Conservation (phyloP, 208 protist species). For the Wallacemonas rigidus region DNA sequence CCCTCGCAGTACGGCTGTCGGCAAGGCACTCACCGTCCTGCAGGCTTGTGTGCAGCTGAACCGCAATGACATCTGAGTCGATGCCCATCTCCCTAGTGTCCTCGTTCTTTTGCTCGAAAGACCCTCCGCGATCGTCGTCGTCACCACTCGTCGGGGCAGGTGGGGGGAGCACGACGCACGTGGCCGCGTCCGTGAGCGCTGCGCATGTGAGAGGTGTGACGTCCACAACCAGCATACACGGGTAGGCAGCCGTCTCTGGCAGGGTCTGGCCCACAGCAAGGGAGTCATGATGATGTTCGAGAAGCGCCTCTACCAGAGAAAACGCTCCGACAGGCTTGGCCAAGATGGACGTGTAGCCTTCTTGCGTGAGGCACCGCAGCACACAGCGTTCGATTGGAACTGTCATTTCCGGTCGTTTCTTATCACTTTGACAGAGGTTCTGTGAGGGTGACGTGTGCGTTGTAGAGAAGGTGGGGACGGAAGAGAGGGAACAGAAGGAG, state of each 20-base stretch:
- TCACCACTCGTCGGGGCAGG: background rate
- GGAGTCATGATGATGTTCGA: conserved; percentile 14
- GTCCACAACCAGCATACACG: conserved; percentile 55
- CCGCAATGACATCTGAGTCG: conserved; percentile 23
- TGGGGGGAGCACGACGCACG: conserved; percentile 70
- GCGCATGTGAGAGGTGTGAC: conserved; percentile 56
- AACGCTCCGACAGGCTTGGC: conserved; percentile 34
- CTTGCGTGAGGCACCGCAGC: conserved; percentile 42
- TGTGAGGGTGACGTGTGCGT: too few relatives aligned
- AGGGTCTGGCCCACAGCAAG: conserved; percentile 49
- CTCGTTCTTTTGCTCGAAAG: too few relatives aligned
- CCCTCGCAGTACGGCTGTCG: conserved; percentile 16
- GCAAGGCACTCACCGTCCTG: conserved; percentile 32
- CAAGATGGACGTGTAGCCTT: conserved; percentile 53
- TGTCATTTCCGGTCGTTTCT: background rate
- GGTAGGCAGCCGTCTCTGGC: conserved; percentile 30
- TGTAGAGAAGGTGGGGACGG: conserved; percentile 1
- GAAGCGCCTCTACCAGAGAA: conserved; percentile 45
- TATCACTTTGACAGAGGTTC: background rate
- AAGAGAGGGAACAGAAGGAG: conserved; percentile 1
- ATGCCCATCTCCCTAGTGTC: background rate
- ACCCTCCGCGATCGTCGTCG: too few relatives aligned
- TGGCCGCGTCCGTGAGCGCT: conserved; percentile 37
- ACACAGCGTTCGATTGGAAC: conserved; percentile 58
- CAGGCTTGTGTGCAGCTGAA: conserved; percentile 45